Conservation (phyloP, 1,284 basidiomycete species). For the Melanopsichium pennsylvanicum region DNA sequence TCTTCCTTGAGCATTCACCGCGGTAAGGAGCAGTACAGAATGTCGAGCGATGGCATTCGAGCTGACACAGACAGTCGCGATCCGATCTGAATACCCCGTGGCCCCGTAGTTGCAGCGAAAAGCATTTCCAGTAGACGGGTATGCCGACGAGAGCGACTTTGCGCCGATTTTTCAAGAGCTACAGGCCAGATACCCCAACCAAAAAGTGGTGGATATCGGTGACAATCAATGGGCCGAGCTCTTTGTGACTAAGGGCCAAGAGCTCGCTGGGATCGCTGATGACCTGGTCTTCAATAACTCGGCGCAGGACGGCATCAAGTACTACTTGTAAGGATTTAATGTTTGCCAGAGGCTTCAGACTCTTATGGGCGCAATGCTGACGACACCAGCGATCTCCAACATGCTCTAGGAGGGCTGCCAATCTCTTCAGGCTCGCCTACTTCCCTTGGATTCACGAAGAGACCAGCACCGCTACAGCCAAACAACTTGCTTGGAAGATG, state of each 20-base stretch:
- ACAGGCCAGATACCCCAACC: constrained; percentile 8
- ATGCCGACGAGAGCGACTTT: constrained; percentile 28
- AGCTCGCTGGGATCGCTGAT: constrained; percentile 12
- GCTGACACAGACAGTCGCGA: no score
- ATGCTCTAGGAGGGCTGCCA: constrained; percentile 25
- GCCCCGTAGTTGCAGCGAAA: constrained; percentile 22
- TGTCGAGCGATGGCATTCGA: not conserved
- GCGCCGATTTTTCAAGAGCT: constrained; percentile 22
- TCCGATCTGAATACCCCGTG: no score
- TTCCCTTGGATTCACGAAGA: constrained; percentile 37
- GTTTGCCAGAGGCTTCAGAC: no score
- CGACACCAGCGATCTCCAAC: no score
- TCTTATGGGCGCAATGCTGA: no score
- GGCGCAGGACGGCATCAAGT: constrained; percentile 8
- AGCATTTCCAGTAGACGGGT: constrained; percentile 33
- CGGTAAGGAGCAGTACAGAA: no score
- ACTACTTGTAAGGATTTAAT: constrained; percentile 24
- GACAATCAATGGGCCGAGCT: constrained; percentile 40
- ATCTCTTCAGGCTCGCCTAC: constrained; percentile 32
- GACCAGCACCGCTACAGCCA: constrained; percentile 20
- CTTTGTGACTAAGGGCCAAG: constrained; percentile 20
- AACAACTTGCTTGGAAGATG: constrained; percentile 29
- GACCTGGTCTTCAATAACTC: not conserved
- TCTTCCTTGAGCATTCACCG: no score
- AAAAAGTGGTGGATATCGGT: constrained; percentile 11